phyloP scores from a whole-genome alignment of 1,139 yeast species.

The Debaryomyces coudertii region DNA sequence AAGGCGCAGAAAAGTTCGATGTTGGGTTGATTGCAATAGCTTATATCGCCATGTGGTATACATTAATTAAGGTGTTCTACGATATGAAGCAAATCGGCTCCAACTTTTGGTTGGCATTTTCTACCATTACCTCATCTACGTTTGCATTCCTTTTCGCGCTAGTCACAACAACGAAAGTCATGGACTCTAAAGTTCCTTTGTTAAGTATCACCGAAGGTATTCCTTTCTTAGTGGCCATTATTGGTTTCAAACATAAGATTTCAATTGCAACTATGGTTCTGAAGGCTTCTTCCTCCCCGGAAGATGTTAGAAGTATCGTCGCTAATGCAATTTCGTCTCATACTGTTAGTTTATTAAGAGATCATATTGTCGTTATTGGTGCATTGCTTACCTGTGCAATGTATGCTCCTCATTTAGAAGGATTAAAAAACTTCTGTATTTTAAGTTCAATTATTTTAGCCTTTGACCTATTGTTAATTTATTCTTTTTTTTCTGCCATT shows the following conservation, averaged over 20 bases:
- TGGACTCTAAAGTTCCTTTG: conserved; percentile 62
- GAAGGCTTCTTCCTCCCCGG: conserved; percentile 38
- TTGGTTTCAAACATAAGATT: conserved; percentile 90
- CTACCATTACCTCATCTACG: conserved; percentile 78
- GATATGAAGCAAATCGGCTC: conserved; percentile 86
- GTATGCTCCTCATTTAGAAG: conserved; percentile 72
- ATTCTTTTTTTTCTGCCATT: conserved; percentile 84
- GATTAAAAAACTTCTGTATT: conserved; percentile 84
- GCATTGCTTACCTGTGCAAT: conserved; percentile 70
- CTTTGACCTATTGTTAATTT: conserved; percentile 73
- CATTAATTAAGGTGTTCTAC: conserved; percentile 72
- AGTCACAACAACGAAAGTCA: conserved; percentile 61
- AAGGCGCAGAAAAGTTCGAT: conserved; percentile 86
- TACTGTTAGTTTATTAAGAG: conserved; percentile 75
- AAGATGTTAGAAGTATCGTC: conserved; percentile 51
- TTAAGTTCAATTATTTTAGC: conserved; percentile 73
- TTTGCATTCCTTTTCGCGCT: conserved; percentile 88
- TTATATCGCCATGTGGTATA: conserved; percentile 88
- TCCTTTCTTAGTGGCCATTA: conserved; percentile 89
- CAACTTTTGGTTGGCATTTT: conserved; percentile 84
- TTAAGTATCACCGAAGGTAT: conserved; percentile 86
- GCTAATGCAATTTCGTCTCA: conserved; percentile 66
- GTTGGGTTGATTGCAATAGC: conserved; percentile 79
- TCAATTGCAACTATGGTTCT: conserved; percentile 70
- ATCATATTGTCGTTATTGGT: conserved; percentile 72